Conservation (phyloP, 495 filamentous ascomycete species). For the Aspergillus wentii region DNA sequence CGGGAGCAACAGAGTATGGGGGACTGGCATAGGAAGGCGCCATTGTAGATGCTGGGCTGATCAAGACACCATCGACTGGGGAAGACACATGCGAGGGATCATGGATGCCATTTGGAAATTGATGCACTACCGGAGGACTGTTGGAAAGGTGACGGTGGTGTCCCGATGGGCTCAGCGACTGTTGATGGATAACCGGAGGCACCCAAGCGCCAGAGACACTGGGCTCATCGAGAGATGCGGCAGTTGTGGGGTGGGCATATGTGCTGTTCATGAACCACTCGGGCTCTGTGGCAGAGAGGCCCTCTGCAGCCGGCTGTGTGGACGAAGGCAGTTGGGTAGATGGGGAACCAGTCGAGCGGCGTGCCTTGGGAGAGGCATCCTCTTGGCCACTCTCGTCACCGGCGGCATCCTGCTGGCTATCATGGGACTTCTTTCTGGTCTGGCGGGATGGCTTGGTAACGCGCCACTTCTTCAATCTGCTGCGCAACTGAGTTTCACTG, state of each 20-base stretch:
- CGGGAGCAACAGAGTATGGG: slow-evolving; percentile 9
- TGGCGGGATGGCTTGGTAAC: slow-evolving; percentile 46
- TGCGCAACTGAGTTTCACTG: slow-evolving; percentile 45
- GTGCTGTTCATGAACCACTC: slow-evolving; percentile 18
- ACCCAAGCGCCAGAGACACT: slow-evolving; percentile 18
- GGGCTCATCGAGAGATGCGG: slow-evolving; percentile 9
- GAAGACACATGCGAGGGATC: slow-evolving; percentile 27
- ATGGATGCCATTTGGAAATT: slow-evolving; percentile 16
- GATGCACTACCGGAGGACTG: slow-evolving; percentile 11
- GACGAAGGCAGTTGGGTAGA: slow-evolving; percentile 5
- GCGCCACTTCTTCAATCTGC: slow-evolving; percentile 45
- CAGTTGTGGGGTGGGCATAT: slow-evolving; percentile 13
- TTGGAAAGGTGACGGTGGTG: slow-evolving; percentile 19
- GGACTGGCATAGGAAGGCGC: slow-evolving; percentile 10
- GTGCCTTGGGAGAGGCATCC: slow-evolving; percentile 15
- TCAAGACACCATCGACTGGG: slow-evolving; percentile 12
- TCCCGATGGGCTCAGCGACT: slow-evolving; percentile 22
- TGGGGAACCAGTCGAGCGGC: slow-evolving; percentile 10
- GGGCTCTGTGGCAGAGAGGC: slow-evolving; percentile 5
- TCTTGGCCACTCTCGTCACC: slow-evolving; percentile 21
- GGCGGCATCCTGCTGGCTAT: slow-evolving; percentile 20
- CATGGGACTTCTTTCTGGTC: slow-evolving; percentile 37
- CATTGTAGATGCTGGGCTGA: slow-evolving; percentile 13
- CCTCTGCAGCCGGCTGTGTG: slow-evolving; percentile 2
- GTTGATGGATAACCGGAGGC: slow-evolving; percentile 14